phyloP scores from a whole-genome alignment of 1,284 basidiomycete species.

The Coniferiporia sulphurascens region DNA sequence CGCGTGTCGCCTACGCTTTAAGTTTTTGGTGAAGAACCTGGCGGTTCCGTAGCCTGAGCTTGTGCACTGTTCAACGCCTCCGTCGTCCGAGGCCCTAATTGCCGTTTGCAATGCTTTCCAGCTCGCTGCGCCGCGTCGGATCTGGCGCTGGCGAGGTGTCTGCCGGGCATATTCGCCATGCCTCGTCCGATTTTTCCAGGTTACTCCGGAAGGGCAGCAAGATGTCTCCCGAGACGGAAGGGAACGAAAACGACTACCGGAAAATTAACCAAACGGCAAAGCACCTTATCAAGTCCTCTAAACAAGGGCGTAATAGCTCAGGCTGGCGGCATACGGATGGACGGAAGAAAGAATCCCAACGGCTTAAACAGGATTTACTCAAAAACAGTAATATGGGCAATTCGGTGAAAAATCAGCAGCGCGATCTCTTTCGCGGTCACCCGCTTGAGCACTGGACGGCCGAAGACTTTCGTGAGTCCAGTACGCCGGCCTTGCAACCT shows the following conservation, averaged over 20 bases:
- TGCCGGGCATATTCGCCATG: neutral
- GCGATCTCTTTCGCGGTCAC: neutral
- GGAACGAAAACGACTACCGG: neutral
- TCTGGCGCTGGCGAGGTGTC: neutral
- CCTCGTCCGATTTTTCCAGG: neutral
- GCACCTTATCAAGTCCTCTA: neutral
- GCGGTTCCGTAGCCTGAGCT: no score
- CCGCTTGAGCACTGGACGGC: neutral
- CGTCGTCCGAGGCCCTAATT: neutral
- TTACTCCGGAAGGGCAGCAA: neutral
- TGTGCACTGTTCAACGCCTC: neutral
- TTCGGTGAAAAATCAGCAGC: neutral
- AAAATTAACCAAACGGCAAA: neutral
- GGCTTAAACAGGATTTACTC: neutral
- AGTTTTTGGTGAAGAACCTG: neutral
- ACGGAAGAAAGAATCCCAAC: neutral
- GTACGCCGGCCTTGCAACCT: slow-evolving; percentile 23
- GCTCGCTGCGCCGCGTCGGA: slow-evolving; percentile 1
- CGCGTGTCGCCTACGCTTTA: neutral
- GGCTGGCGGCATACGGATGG: slow-evolving; percentile 14
- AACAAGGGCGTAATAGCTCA: neutral
- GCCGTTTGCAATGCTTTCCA: slow-evolving; percentile 1
- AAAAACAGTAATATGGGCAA: neutral
- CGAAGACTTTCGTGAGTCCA: slow-evolving; percentile 8
- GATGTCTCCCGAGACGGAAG: neutral